Base-by-base conservation (phyloP, 768 basidiomycete species). In the Boletus eberwhitei region DNA sequence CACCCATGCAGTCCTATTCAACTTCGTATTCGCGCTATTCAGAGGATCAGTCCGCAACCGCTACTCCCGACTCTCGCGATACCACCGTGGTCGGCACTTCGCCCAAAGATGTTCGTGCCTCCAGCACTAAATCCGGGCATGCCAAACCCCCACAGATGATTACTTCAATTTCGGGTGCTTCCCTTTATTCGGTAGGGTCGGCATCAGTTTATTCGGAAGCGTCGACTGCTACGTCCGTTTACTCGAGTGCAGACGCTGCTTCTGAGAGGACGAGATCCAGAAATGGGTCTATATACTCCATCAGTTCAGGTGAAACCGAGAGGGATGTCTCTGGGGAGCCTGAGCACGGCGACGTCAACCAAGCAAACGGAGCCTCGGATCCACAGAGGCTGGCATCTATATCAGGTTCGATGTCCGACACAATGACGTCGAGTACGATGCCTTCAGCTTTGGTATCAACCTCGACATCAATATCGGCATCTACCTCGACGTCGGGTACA, bases 111-210 rank as follows among this genome's bases (percentile, higher is more conserved):
- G 40, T 39, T 12, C 19, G 29, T 7, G 0, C 38, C 21, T 44
- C 49, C 6, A 47, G 32, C 31, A 31, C 44, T 2, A 60, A 35
- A 22, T 41, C 50, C 1, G 55, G 60, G 2, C 66, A 70, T 42
- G 47, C 53, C 29, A 70, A 70, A 50, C 26, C 59, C 0, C 44
- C 54, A 1, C 53, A 58, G 17, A 59, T 68, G 64, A 47, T 50
- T 7, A 37, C 53, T n/a, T 72, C 70, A 1, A 39, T 63, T 6
- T 70, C 69, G 2, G 66, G 59, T 40, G 64, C 69, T 34, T 70
- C 70, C 21, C 34, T 62, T 4, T 66, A 58, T 43, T 70, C 69
- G 7, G 53, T 59, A 8, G 64, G 64, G 35, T 66, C 67, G n/a
- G 53, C 60, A 1, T 68, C 67, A 0, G 14, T 66, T 2, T 67